Conservation (phyloP, 2,329 filamentous ascomycete genomes). For the Capronia americana region DNA sequence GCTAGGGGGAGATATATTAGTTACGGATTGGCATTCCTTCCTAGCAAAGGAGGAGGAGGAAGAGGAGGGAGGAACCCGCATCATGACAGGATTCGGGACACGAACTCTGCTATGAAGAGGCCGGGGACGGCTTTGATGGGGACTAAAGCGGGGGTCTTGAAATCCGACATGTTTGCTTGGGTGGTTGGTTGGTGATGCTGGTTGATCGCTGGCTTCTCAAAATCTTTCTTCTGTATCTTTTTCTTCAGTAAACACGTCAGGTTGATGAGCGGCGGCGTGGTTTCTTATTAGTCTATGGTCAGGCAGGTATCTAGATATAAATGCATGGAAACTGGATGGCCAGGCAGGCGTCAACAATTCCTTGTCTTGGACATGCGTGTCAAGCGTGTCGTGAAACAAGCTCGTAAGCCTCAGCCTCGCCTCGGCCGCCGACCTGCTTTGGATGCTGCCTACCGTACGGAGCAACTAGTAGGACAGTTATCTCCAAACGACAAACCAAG, state of each 20-base stretch:
- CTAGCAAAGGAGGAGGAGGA: too few species aligned
- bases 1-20: conserved; percentile 10
- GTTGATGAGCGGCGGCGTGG: not conserved
- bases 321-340: not conserved
- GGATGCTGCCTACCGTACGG: not conserved
- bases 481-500: not conserved
- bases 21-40: not conserved
- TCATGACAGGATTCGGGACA: not conserved
- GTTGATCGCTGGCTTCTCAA: not conserved
- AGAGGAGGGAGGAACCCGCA: too few species aligned
- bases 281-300: not conserved
- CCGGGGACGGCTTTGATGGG: conserved; percentile 25
- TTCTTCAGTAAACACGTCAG: not conserved
- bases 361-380: not conserved
- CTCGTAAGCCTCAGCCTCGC: not conserved
- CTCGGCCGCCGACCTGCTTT: not conserved
- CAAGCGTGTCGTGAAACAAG: not conserved
- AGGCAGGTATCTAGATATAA: not conserved
- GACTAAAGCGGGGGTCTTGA: conserved; percentile 4
- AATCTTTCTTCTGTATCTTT: not conserved
- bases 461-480: not conserved
- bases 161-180: not conserved
- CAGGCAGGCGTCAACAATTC: not conserved
- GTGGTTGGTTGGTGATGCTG: not conserved
- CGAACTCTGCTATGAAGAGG: conserved; percentile 36